Conservation (phyloP, 2,329 filamentous ascomycete genomes). For the Celoporthe dispersa region DNA sequence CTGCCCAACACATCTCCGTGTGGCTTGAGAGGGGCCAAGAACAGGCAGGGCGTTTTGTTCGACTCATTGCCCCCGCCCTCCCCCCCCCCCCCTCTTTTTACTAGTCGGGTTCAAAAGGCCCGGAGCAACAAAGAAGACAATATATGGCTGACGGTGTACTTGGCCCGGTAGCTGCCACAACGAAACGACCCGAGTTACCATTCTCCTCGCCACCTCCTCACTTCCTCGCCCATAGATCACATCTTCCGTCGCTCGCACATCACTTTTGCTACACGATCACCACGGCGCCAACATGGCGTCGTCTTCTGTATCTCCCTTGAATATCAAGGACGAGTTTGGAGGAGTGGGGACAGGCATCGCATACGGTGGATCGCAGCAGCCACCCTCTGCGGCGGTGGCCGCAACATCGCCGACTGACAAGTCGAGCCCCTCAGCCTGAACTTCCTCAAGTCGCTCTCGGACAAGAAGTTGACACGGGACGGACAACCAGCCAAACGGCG, state of each 20-base stretch:
- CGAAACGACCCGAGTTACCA: conserved; percentile 11
- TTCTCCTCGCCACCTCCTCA: conserved; percentile 10
- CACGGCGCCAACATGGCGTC: conserved; percentile 18
- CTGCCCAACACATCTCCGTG: neutral
- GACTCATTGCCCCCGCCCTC: neutral
- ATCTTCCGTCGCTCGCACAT: neutral
- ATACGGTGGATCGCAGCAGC: conserved; percentile 16
- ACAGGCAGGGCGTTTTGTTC: neutral
- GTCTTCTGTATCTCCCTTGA: conserved; percentile 23
- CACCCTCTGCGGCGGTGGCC: neutral
- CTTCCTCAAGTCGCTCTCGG: conserved; percentile 69
- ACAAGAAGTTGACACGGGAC: conserved; percentile 83
- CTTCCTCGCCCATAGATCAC: conserved; percentile 1
- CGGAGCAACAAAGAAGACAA: neutral
- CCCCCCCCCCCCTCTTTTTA: neutral
- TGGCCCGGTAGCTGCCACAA: conserved; percentile 19
- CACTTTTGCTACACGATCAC: neutral
- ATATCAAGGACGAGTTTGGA: conserved; percentile 26
- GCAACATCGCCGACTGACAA: conserved; percentile 34
- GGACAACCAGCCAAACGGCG: conserved; percentile 85
- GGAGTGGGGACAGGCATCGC: conserved; percentile 26
- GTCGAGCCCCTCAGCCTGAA: conserved; percentile 53
- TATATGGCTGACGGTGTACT: conserved; percentile 27
- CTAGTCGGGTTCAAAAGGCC: neutral
- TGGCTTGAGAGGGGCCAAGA: neutral